A percentile compares a stretch with the other conserved stretches of the same genome.
These are phyloP conservation scores for Verbascum thapsus DNA, from an alignment of 257 asterid species.

Conservation along the genomic window DNA sequence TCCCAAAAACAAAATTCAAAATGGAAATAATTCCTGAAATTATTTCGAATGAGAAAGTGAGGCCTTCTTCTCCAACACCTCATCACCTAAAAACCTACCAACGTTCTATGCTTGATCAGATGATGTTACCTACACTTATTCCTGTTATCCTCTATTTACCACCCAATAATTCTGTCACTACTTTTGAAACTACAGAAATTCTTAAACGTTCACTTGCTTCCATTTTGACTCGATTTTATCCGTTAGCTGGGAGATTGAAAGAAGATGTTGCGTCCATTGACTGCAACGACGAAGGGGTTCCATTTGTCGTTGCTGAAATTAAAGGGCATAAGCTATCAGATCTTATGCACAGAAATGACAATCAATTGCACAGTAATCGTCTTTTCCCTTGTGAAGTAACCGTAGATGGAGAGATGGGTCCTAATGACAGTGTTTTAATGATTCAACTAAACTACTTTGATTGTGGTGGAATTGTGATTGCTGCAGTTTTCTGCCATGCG, in stretches of 20 bases:
- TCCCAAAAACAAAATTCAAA: no score
- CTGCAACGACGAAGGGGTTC: slow-evolving; percentile 31
- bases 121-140: slow-evolving; percentile 3
- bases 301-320: no score
- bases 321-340: neutral
- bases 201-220: slow-evolving; percentile 27
- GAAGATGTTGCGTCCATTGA: neutral
- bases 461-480: no score
- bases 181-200: no score
- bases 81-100: slow-evolving; percentile 29
- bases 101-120: slow-evolving; percentile 35
- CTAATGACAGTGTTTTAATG: neutral
- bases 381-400: slow-evolving; percentile 4
- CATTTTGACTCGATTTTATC: slow-evolving; percentile 27
- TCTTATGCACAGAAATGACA: no score
- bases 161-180: no score
- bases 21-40: no score
- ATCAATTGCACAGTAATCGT: neutral
- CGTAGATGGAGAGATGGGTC: neutral
- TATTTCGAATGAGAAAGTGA: slow-evolving; percentile 24
- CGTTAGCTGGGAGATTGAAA: slow-evolving; percentile 25
- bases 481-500: slow-evolving; percentile 19
- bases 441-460: no score
- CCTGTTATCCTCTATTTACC: slow-evolving; percentile 28
- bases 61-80: slow-evolving; percentile 38